Conservation (phyloP, 1,284 basidiomycete species). For the Irpex lacteus region DNA sequence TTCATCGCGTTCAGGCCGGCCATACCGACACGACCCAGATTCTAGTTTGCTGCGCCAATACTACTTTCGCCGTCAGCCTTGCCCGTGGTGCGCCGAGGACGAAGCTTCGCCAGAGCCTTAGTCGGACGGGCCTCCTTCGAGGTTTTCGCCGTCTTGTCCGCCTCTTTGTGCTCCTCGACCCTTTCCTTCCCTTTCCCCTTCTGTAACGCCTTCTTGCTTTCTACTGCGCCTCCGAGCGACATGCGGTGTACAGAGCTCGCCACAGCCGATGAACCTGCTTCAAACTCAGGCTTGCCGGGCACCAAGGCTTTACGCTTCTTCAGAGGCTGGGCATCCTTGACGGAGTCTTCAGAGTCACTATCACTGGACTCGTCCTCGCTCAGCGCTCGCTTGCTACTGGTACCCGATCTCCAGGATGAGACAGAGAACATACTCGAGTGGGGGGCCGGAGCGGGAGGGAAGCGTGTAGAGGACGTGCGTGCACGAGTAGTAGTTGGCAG, state of each 20-base stretch:
- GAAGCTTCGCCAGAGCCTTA: neutral
- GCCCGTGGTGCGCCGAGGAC: no score
- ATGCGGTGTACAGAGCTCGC: neutral
- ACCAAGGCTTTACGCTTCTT: neutral
- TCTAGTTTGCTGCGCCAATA: no score
- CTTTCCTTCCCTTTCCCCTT: neutral
- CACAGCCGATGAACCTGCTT: neutral
- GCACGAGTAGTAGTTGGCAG: no score
- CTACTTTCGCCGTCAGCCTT: no score
- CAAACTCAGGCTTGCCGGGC: neutral
- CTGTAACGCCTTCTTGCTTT: neutral
- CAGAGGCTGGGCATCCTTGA: no score
- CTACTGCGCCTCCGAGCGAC: neutral
- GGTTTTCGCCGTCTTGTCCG: neutral
- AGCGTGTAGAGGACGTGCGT: no score
- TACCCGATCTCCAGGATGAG: neutral
- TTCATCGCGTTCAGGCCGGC: no score
- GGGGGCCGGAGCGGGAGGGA: no score
- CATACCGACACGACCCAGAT: no score
- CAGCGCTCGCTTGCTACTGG: neutral
- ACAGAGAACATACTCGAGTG: neutral
- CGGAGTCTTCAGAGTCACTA: neutral
- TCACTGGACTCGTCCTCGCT: neutral
- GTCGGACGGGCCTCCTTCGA: neutral
- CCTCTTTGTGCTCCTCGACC: neutral